phyloP scores from a whole-genome alignment of 2,329 filamentous ascomycete species.

The Ophidiomyces ophidiicola region DNA sequence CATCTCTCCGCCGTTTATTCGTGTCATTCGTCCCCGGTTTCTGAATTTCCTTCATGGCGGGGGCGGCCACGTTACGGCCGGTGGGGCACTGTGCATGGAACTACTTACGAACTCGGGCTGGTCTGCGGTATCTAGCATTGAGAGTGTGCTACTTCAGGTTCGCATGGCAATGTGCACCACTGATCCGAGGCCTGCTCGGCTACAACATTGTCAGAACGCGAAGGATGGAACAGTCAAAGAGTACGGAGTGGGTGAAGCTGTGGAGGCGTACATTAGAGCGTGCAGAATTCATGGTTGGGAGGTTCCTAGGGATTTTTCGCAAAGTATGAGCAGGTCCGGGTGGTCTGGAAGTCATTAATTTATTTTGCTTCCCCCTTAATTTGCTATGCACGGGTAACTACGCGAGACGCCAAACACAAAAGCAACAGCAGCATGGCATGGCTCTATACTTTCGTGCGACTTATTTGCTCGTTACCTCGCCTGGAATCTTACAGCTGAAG shows the following conservation, averaged over 20 bases:
- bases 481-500: too few species aligned
- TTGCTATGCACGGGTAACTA: too few species aligned
- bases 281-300: constrained; percentile 60
- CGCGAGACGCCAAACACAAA: too few species aligned
- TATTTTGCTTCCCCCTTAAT: too few species aligned
- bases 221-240: constrained; percentile 25
- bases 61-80: constrained; percentile 72
- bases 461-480: too few species aligned
- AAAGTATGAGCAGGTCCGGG: constrained; percentile 14
- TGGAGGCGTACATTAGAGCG: constrained; percentile 59
- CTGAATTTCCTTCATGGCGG: constrained; percentile 58
- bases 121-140: constrained; percentile 60
- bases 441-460: too few species aligned
- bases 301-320: constrained; percentile 50
- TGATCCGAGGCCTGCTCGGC: constrained; percentile 60
- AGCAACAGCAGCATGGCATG: too few species aligned
- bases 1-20: constrained; percentile 68
- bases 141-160: constrained; percentile 69
- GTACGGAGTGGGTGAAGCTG: constrained; percentile 59
- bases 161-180: constrained; percentile 58
- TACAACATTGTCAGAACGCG: constrained; percentile 32
- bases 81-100: constrained; percentile 77
- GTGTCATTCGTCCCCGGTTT: constrained; percentile 70
- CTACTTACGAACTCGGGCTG: constrained; percentile 74
- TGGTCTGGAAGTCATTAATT: constrained; percentile 5